phyloP scores from a whole-genome alignment of 352 stramenopile genomes.

The Thalassiosira hispida region DNA sequence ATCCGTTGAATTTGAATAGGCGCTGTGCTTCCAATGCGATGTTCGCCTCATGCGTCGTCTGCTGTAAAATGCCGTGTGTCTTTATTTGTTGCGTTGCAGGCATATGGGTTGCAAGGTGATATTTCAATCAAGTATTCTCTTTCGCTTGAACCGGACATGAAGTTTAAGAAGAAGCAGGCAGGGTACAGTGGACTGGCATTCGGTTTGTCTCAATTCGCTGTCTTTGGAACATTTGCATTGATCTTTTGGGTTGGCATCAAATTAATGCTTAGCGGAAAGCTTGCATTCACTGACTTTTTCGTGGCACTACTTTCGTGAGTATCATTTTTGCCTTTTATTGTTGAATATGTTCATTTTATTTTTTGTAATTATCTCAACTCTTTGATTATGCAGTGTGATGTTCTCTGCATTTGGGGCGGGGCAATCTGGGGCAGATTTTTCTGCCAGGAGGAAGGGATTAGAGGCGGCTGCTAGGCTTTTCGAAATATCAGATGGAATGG shows the following conservation, averaged over 20 bases:
- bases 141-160: constrained; percentile 32
- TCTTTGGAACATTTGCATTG: constrained; percentile 59
- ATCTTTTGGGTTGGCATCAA: constrained; percentile 50
- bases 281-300: constrained; percentile 47
- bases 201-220: constrained; percentile 54
- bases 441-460: constrained; percentile 27
- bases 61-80: no score
- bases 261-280: constrained; percentile 29
- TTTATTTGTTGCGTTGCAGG: constrained; percentile 24
- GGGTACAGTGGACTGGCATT: constrained; percentile 42
- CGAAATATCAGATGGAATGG: constrained; percentile 24
- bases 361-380: background rate
- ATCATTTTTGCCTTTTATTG: background rate
- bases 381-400: constrained; percentile 9
- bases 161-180: constrained; percentile 49
- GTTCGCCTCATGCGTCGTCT: no score
- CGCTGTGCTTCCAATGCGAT: no score
- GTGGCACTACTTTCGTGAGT: constrained; percentile 27
- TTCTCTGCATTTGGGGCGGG: constrained; percentile 34
- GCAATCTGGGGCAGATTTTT: constrained; percentile 41
- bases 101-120: constrained; percentile 36
- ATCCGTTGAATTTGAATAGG: background rate
- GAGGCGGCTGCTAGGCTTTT: constrained; percentile 43
- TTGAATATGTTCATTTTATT: background rate
- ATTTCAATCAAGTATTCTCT: constrained; percentile 28